phyloP scores from a whole-genome alignment of 2,329 filamentous ascomycete species.

The Hypoxylon sp. region DNA sequence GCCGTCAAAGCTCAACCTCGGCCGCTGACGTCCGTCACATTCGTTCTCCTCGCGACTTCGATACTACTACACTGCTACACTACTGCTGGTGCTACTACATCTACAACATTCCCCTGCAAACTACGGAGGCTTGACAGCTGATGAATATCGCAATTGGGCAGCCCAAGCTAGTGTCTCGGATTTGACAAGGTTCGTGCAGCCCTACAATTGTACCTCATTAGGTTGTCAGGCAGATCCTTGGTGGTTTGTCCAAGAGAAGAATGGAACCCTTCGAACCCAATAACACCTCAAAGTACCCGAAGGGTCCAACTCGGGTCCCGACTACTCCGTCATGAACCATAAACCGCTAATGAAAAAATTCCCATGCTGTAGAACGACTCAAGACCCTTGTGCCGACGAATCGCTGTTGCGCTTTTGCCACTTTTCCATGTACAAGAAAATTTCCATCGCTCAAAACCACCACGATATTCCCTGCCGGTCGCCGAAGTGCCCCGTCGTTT shows the following conservation, averaged over 20 bases:
- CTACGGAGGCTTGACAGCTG: slow-evolving; percentile 12
- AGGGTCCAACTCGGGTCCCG: slow-evolving; percentile 34
- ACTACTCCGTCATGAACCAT: slow-evolving; percentile 34
- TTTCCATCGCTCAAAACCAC: slow-evolving; percentile 1
- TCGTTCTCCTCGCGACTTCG: slow-evolving; percentile 8
- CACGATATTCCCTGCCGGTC: slow-evolving; percentile 12
- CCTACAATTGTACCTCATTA: slow-evolving; percentile 35
- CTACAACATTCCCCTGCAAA: slow-evolving; percentile 4
- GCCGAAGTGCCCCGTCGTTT: slow-evolving; percentile 21
- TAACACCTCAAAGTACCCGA: slow-evolving; percentile 30
- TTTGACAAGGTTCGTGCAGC: slow-evolving; percentile 46
- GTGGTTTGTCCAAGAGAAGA: slow-evolving; percentile 21
- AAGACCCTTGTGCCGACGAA: slow-evolving; percentile 38
- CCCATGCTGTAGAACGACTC: slow-evolving; percentile 36
- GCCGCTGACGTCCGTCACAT: slow-evolving; percentile 23
- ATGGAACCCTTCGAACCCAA: slow-evolving; percentile 37
- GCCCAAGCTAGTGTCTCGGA: slow-evolving; percentile 44
- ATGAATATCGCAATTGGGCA: slow-evolving; percentile 43
- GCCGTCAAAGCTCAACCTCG: slow-evolving; percentile 5
- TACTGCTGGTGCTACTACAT: slow-evolving; percentile 14
- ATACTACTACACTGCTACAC: slow-evolving; percentile 16
- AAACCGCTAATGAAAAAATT: slow-evolving; percentile 38
- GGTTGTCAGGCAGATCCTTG: slow-evolving; percentile 14
- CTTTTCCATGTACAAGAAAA: slow-evolving; percentile 24
- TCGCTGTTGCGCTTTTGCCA: slow-evolving; percentile 41